Evolutionary conservation across 495 filamentous ascomycete species (phyloP), one percentile per base, ranked within the genome.

Genomic region (Xylaria longipes): DNA sequence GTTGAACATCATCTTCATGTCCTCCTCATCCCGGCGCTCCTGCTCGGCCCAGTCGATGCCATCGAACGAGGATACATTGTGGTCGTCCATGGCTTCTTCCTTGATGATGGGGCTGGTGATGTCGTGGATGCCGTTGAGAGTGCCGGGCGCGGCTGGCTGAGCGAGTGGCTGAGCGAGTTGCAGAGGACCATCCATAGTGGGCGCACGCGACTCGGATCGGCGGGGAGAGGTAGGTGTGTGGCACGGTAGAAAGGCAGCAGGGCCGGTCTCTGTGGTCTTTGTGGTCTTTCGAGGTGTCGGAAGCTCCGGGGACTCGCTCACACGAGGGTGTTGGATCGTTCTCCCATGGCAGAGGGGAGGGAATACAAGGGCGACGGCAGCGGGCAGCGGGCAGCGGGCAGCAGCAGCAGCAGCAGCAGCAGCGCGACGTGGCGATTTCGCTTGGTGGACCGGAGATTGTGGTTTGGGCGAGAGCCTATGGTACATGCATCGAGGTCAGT

Each of bases 41-140:
- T 80, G 78, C 58, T 72, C 70, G 60, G 69, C 72, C 79, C 76
- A 80, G 71, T 77, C 75, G 20, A 74, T 74, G 22, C 75, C 69
- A 31, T 70, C 56, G 27, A 76, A 75, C 2, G 74, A 57, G 31
- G 70, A 45, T 6, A 57, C 76, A 27, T 76, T 72, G 58, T 62
- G 61, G 56, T 78, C 75, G 61, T 77, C 77, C 70, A 73, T 57
- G 37, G 72, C 73, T 68, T 77, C 76, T 62, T 77, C 71, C 69
- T 78, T 78, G 73, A 78, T 76, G 58, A 50, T 39, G 56, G 43
- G 63, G 15, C 63, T 66, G 11, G 52, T 0, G 31, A 50, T 17
- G 33, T 71, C 41, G 54, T 35, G 22, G 6, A 65, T 57, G 46
- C 22, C 43, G 45, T 64, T 35, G 35, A 65, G 58, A 14, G 60